These are phyloP conservation scores for Scedosporium aurantiacum DNA, from an alignment of 2,329 filamentous ascomycete species.

Conservation along the genomic window DNA sequence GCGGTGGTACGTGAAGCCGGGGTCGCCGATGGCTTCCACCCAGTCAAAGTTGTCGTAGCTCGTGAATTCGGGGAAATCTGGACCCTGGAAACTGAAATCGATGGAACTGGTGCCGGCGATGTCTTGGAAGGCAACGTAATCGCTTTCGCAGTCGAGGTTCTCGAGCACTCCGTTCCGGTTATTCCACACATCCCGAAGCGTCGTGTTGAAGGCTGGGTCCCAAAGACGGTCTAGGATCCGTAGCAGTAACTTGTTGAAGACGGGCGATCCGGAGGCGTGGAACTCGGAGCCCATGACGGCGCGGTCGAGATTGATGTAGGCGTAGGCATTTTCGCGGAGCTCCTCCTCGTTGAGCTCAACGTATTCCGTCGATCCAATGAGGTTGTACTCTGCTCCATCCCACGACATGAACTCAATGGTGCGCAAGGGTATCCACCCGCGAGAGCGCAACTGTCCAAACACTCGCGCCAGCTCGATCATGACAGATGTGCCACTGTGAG, in stretches of 20 bases:
- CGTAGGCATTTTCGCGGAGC: constrained; percentile 64
- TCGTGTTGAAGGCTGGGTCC: constrained; percentile 62
- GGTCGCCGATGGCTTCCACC: constrained; percentile 72
- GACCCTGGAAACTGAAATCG: constrained; percentile 67
- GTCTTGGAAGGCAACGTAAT: constrained; percentile 84
- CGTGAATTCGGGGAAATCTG: constrained; percentile 60
- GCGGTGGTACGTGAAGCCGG: constrained; percentile 70
- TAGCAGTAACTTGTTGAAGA: constrained; percentile 62
- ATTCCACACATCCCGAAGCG: constrained; percentile 70
- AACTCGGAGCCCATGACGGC: constrained; percentile 69
- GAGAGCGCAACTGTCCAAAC: constrained; percentile 63
- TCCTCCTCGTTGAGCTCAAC: constrained; percentile 73
- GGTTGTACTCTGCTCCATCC: constrained; percentile 89
- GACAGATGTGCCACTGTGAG: constrained; percentile 79
- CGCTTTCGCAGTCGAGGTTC: constrained; percentile 62
- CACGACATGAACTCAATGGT: constrained; percentile 95
- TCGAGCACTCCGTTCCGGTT: constrained; percentile 48
- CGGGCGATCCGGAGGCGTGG: constrained; percentile 66
- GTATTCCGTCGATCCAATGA: constrained; percentile 88
- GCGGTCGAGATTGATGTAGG: constrained; percentile 84
- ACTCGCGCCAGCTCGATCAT: constrained; percentile 82
- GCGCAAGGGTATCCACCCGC: constrained; percentile 84
- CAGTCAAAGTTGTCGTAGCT: constrained; percentile 87
- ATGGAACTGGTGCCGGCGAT: constrained; percentile 82
- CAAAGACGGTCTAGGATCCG: constrained; percentile 63